These are phyloP conservation scores for Hypoxylon fragiforme DNA, from an alignment of 495 filamentous ascomycete species.

Conservation along the genomic window DNA sequence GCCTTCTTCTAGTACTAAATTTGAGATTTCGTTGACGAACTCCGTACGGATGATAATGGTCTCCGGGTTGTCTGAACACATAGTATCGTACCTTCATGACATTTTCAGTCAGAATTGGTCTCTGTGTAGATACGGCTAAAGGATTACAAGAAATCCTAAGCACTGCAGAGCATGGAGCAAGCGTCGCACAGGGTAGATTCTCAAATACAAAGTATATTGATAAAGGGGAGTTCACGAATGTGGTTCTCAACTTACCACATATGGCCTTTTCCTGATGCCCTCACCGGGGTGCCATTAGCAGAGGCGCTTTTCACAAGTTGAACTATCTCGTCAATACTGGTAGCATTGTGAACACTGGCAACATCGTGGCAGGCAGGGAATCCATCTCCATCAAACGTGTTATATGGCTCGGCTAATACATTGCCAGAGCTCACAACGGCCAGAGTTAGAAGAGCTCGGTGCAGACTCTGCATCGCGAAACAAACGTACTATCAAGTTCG, in stretches of 20 bases:
- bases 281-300: conserved; percentile 39
- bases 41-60: conserved; percentile 54
- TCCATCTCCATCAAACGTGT: conserved; percentile 55
- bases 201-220: not conserved
- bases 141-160: not conserved
- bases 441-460: conserved; percentile 15
- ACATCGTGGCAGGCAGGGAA: conserved; percentile 52
- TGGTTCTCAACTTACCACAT: conserved; percentile 43
- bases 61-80: conserved; percentile 47
- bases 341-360: conserved; percentile 45
- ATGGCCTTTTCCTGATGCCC: conserved; percentile 53
- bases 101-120: conserved; percentile 1
- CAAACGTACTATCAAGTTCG: not conserved
- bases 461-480: conserved; percentile 28
- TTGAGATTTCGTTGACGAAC: conserved; percentile 44
- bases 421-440: conserved; percentile 1
- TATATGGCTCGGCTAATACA: conserved; percentile 42
- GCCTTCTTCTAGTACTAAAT: conserved; percentile 42
- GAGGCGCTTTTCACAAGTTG: conserved; percentile 44
- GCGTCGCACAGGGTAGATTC: not conserved
- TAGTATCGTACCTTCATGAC: conserved; percentile 48
- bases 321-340: conserved; percentile 48
- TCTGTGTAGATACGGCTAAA: not conserved
- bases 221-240: not conserved
- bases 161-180: not conserved